Conservation (phyloP, 768 basidiomycete species). For the Lactarius trivialis region DNA sequence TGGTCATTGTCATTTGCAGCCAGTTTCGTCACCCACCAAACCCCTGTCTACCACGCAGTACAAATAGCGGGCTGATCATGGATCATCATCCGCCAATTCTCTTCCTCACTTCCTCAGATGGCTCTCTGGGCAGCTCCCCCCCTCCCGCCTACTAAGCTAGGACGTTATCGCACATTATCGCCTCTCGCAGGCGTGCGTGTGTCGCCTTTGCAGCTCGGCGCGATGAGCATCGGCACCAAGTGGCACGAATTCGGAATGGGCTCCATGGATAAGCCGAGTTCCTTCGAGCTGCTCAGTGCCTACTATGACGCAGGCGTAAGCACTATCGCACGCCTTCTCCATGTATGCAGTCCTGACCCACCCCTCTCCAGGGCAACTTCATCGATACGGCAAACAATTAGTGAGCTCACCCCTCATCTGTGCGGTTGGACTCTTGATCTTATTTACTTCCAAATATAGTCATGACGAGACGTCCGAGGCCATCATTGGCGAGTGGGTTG, state of each 20-base stretch:
- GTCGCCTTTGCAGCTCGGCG: constrained; percentile 44
- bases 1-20: not conserved
- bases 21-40: not conserved
- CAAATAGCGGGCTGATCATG: not conserved
- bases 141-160: constrained; percentile 24
- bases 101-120: not conserved
- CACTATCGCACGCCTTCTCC: constrained; percentile 13
- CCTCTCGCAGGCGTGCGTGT: constrained; percentile 41
- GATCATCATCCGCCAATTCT: not conserved
- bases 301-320: constrained; percentile 43
- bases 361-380: constrained; percentile 44
- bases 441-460: constrained; percentile 24
- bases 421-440: not conserved
- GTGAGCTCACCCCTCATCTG: constrained; percentile 24
- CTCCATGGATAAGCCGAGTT: constrained; percentile 37
- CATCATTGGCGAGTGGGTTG: constrained; percentile 49
- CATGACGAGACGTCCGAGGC: constrained; percentile 52
- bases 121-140: not conserved
- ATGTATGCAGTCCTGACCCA: constrained; percentile 32
- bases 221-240: constrained; percentile 43
- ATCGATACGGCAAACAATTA: constrained; percentile 45
- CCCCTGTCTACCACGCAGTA: not conserved
- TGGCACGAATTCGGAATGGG: constrained; percentile 36
- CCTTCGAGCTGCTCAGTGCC: constrained; percentile 42
- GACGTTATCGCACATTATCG: constrained; percentile 35